Conservation (phyloP, 2,329 filamentous ascomycete species). For the Penicillium sp. region DNA sequence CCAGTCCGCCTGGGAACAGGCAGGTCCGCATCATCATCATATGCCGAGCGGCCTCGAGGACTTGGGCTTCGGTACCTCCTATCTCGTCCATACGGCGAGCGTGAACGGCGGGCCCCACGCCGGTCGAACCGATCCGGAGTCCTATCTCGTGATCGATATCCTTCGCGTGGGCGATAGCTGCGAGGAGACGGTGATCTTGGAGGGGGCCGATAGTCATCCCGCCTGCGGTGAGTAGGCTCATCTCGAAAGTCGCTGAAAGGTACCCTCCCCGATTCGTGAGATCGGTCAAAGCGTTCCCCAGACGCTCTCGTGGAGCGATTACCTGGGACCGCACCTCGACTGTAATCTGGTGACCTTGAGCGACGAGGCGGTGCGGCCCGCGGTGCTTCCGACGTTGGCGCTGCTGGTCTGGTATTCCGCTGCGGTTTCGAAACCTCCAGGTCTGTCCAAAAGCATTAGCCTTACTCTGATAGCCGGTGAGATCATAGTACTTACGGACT, state of each 20-base stretch:
- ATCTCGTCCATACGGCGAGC: slow-evolving; percentile 69
- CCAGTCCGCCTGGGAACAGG: slow-evolving; percentile 76
- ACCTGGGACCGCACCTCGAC: slow-evolving; percentile 43
- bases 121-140: slow-evolving; percentile 58
- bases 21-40: slow-evolving; percentile 65
- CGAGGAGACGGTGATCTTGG: slow-evolving; percentile 64
- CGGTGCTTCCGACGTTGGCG: slow-evolving; percentile 43
- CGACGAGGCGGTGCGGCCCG: slow-evolving; percentile 53
- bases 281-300: slow-evolving; percentile 52
- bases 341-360: slow-evolving; percentile 68
- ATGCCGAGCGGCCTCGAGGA: slow-evolving; percentile 60
- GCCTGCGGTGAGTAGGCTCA: slow-evolving; percentile 50
- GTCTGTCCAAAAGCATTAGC: slow-evolving; percentile 27
- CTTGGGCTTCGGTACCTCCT: slow-evolving; percentile 72
- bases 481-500: slow-evolving; percentile 72
- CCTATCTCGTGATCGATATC: slow-evolving; percentile 57
- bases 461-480: slow-evolving; percentile 24
- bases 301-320: slow-evolving; percentile 36
- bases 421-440: slow-evolving; percentile 76
- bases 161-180: slow-evolving; percentile 66
- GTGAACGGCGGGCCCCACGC: slow-evolving; percentile 66
- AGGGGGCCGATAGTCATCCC: slow-evolving; percentile 69
- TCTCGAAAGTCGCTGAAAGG: slow-evolving; percentile 57
- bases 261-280: slow-evolving; percentile 39
- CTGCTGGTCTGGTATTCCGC: slow-evolving; percentile 70